Percentiles rank a stretch among this genome's conserved stretches.
phyloP scores from a whole-genome alignment of 2,329 filamentous ascomycete genomes.

The Thelonectria rubi region DNA sequence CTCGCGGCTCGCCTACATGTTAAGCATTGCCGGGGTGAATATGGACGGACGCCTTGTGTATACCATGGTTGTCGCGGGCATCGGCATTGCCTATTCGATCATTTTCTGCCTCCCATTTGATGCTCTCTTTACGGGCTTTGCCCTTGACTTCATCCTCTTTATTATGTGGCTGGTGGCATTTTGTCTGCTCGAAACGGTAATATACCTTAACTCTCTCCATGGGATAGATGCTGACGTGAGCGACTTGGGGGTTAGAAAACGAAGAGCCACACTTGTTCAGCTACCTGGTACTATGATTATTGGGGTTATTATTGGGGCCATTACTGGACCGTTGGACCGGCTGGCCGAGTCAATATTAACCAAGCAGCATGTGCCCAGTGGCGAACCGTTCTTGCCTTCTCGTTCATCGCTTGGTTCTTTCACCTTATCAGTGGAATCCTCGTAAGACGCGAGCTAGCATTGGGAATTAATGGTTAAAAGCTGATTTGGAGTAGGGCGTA shows the following conservation, averaged over 20 bases:
- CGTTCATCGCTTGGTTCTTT: not conserved
- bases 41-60: slow-evolving; percentile 36
- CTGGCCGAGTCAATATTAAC: not conserved
- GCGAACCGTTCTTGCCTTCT: slow-evolving; percentile 4
- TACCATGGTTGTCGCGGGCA: slow-evolving; percentile 39
- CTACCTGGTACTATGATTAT: slow-evolving; percentile 37
- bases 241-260: slow-evolving; percentile 22
- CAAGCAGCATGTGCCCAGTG: slow-evolving; percentile 3
- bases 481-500: too few species aligned
- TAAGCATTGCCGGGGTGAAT: slow-evolving; percentile 18
- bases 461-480: too few species aligned
- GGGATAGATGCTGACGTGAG: too few species aligned
- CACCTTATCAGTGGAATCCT: not conserved
- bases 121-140: slow-evolving; percentile 36
- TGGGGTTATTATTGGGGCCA: slow-evolving; percentile 44
- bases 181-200: slow-evolving; percentile 37
- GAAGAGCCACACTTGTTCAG: slow-evolving; percentile 22
- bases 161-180: slow-evolving; percentile 44
- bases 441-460: not conserved
- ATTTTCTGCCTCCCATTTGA: slow-evolving; percentile 35
- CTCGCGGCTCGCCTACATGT: slow-evolving; percentile 31
- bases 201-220: not conserved
- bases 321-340: slow-evolving; percentile 28
- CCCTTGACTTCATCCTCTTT: slow-evolving; percentile 40
- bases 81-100: slow-evolving; percentile 40